These are phyloP conservation scores for Phylloboletellus chloephorus DNA, from an alignment of 1,284 basidiomycete genomes.

Conservation along the genomic window DNA sequence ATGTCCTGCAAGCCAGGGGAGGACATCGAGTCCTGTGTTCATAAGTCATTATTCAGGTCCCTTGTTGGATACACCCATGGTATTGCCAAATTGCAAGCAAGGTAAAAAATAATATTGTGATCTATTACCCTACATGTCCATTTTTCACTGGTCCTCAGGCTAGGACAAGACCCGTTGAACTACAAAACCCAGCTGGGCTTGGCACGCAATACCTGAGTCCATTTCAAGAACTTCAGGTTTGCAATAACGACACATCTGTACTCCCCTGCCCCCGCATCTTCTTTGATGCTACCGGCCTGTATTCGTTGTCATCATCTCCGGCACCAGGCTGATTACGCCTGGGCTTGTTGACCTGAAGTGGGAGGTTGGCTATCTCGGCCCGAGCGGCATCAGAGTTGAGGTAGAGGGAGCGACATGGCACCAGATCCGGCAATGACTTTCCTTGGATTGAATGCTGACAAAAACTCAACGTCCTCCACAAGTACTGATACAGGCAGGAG, in stretches of 20 bases:
- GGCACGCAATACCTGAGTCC: too few species aligned
- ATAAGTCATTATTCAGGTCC: too few species aligned
- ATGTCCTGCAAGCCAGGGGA: too few species aligned
- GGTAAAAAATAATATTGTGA: too few species aligned
- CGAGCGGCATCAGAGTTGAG: not conserved
- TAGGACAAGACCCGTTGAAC: too few species aligned
- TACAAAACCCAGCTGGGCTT: too few species aligned
- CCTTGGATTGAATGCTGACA: not conserved
- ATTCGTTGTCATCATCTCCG: slow-evolving; percentile 1
- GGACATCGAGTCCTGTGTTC: too few species aligned
- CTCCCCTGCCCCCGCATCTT: not conserved
- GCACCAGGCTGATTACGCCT: not conserved
- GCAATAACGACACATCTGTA: not conserved
- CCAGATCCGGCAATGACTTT: not conserved
- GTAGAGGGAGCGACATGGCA: not conserved
- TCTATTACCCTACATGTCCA: too few species aligned
- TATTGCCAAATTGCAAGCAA: too few species aligned
- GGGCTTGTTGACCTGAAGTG: not conserved
- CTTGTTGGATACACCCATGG: too few species aligned
- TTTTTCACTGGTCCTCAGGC: too few species aligned
- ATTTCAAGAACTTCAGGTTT: too few species aligned
- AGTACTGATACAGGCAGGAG: not conserved
- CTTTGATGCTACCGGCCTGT: not conserved
- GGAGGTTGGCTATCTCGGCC: not conserved
- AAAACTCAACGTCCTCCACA: not conserved